phyloP scores from a whole-genome alignment of 2,329 filamentous ascomycete genomes.

The Oidium heveae region DNA sequence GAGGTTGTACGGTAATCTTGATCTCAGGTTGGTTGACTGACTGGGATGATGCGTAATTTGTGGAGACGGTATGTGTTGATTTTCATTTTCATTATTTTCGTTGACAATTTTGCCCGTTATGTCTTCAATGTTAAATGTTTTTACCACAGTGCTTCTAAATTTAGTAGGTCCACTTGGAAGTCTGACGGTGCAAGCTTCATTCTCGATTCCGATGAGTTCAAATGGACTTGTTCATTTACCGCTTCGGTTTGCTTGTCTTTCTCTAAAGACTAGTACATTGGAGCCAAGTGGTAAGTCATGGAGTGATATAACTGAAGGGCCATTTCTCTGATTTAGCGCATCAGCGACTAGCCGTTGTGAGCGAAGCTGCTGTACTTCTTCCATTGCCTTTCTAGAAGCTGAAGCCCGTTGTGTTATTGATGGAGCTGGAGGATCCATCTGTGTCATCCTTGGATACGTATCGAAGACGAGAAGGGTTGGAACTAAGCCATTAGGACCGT shows the following conservation, averaged over 20 bases:
- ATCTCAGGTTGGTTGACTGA: too few species aligned
- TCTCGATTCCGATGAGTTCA: not conserved
- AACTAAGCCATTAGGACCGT: not conserved
- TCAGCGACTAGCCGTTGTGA: not conserved
- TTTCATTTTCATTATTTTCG: not conserved
- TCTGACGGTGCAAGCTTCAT: not conserved
- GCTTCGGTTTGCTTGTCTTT: not conserved
- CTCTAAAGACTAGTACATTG: constrained; percentile 1
- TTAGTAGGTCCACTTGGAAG: not conserved
- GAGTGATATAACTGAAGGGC: not conserved
- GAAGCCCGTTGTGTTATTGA: not conserved
- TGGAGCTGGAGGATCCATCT: not conserved
- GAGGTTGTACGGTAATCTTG: too few species aligned
- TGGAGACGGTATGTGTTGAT: not conserved
- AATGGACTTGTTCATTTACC: not conserved
- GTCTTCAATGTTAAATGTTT: not conserved
- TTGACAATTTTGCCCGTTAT: not conserved
- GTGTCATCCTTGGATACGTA: not conserved
- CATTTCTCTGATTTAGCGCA: constrained; percentile 1
- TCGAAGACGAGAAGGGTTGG: not conserved
- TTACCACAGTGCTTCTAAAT: not conserved
- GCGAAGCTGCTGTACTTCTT: constrained; percentile 1
- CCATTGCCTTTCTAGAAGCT: constrained; percentile 2
- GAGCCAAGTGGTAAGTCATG: not conserved
- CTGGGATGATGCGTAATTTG: not conserved